phyloP scores from a whole-genome alignment of 805 yeast genomes.

The Schwanniomyces occidentalis region DNA sequence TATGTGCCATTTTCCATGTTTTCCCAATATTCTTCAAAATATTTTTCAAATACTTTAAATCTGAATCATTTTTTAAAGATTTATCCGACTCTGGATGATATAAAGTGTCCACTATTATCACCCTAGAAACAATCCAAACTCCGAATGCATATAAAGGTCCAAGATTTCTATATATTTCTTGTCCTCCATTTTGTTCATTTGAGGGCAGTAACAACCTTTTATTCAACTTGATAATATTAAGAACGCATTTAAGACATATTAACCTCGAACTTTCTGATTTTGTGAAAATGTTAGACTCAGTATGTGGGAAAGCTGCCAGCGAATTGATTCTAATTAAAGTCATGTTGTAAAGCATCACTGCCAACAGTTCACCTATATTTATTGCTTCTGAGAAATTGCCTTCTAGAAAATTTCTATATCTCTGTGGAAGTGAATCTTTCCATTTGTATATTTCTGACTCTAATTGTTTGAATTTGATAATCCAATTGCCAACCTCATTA shows the following conservation, averaged over 20 bases:
- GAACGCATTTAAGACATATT: conserved; percentile 12
- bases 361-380: no score
- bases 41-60: conserved; percentile 10
- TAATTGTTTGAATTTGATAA: conserved; percentile 14
- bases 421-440: conserved; percentile 11
- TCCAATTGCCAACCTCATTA: conserved; percentile 16
- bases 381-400: not conserved
- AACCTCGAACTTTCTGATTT: conserved; percentile 14
- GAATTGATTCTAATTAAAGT: conserved; percentile 16
- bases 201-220: conserved; percentile 8
- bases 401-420: conserved; percentile 9
- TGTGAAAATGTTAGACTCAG: conserved; percentile 11
- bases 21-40: conserved; percentile 12
- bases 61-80: conserved; percentile 9
- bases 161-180: conserved; percentile 10
- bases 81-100: conserved; percentile 10
- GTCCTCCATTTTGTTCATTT: conserved; percentile 5
- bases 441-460: conserved; percentile 14
- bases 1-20: conserved; percentile 16
- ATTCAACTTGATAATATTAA: conserved; percentile 9
- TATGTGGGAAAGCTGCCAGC: conserved; percentile 14
- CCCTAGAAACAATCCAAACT: conserved; percentile 18
- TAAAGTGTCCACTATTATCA: conserved; percentile 12
- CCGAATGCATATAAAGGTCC: conserved; percentile 19
- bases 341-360: no score